Conservation (phyloP, 306 rosid genomes). For the Malus sylvestris region DNA sequence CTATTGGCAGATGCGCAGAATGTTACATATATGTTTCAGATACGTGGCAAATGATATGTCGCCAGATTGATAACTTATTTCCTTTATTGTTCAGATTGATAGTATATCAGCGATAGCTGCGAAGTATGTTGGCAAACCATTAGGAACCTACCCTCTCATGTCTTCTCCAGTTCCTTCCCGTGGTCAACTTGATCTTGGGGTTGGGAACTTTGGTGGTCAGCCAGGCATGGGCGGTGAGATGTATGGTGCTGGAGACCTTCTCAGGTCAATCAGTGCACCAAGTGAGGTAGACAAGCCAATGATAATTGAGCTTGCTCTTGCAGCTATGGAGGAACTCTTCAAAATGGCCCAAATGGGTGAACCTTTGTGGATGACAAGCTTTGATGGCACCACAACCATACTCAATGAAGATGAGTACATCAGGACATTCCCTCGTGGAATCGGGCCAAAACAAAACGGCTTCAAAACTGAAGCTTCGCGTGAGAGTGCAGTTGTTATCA, state of each 20-base stretch:
- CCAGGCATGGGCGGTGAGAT: conserved; percentile 52
- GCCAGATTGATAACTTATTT: neutral
- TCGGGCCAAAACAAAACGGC: conserved; percentile 67
- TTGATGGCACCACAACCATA: conserved; percentile 44
- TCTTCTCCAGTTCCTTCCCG: conserved; percentile 66
- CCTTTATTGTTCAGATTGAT: conserved; percentile 51
- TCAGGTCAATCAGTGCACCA: conserved; percentile 60
- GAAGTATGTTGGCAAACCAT: conserved; percentile 88
- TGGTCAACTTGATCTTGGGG: conserved; percentile 51
- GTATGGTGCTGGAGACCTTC: conserved; percentile 61
- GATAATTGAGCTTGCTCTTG: conserved; percentile 87
- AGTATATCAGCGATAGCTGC: conserved; percentile 92
- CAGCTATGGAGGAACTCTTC: conserved; percentile 85
- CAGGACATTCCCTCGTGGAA: conserved; percentile 62
- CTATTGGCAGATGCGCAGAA: neutral
- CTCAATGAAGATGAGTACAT: conserved; percentile 80
- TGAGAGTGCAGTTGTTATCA: conserved; percentile 74
- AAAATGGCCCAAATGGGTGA: conserved; percentile 90
- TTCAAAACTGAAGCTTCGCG: conserved; percentile 76
- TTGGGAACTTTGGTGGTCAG: conserved; percentile 55
- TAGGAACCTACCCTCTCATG: conserved; percentile 62
- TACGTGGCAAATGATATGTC: neutral
- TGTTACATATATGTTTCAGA: neutral
- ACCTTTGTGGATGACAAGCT: conserved; percentile 81
- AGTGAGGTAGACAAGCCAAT: conserved; percentile 81